Base-by-base conservation (phyloP, 1,139 yeast species). In the Pichia sp. region DNA sequence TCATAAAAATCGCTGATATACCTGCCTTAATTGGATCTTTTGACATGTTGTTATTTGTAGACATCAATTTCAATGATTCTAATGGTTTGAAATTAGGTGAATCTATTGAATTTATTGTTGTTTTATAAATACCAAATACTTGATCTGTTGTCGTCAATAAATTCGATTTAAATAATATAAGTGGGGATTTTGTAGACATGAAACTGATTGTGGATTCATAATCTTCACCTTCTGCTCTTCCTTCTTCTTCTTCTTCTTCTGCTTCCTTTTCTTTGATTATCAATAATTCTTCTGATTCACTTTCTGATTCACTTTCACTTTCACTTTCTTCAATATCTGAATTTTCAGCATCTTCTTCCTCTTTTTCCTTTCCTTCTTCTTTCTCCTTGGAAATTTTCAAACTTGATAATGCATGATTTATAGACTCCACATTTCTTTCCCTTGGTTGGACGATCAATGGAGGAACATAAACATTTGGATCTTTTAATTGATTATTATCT, bases 1-100 rank as follows among this genome's bases (percentile, higher is more conserved):
- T 80, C 96, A 95, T 89, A 58, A 93, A 79, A 16, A 93, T 70
- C 1, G 96, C 96, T 4, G 88, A 88, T 56, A 76, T 73, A 60
- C 66, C 59, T 0, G 61, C 46, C 9, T 50, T 48, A 3, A 55
- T 36, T 7, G 60, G 60, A 42, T 57, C 58, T 30, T 55, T 57
- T 0, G 56, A 50, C 36, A 57, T 47, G 0, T 27, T 19, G 0
- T 45, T 6, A n/a, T 16, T 22, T 22, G 25, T 45, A 16, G 52
- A 45, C 5, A 59, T 47, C 0, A 38, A 19, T 9, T 56, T 57
- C 5, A 64, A 60, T 14, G 60, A 50, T 30, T 65, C 69, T 25
- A 78, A 61, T 0, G 85, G 89, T 43, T 67, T 64, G 8, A 64
- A 65, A 41, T 50, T 56, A 0, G 58, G 58, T 1, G 55, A 51